Evolutionary conservation across 2,329 filamentous ascomycete genomes (phyloP).

Genomic region (Curvularia eragrostidis): DNA sequence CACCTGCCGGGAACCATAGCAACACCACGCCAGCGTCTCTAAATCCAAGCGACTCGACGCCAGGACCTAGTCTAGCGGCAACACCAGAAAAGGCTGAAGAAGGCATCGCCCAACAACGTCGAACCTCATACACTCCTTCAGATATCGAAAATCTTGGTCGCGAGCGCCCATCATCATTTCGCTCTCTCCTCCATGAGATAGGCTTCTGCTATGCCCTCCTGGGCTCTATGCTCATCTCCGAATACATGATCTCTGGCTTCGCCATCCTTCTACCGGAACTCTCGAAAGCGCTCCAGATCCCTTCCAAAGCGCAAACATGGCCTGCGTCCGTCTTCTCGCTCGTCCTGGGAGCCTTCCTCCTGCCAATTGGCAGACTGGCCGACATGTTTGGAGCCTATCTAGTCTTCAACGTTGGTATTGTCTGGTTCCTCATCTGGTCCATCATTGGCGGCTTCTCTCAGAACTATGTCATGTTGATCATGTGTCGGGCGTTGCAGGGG

Average conservation of each 20-base stretch:
- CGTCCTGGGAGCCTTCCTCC: constrained; percentile 46
- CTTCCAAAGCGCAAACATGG: constrained; percentile 65
- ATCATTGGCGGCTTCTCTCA: constrained; percentile 73
- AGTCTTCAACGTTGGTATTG: constrained; percentile 67
- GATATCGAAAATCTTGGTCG: constrained; percentile 67
- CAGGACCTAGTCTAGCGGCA: background rate
- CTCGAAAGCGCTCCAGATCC: constrained; percentile 67
- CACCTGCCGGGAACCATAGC: background rate
- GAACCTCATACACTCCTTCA: constrained; percentile 31
- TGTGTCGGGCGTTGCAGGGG: constrained; percentile 76
- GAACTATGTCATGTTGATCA: constrained; percentile 72
- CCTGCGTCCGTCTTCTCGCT: constrained; percentile 49
- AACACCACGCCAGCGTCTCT: background rate
- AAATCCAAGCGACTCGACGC: background rate
- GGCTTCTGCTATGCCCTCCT: constrained; percentile 68
- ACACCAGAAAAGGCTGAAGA: constrained; percentile 21
- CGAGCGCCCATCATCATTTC: constrained; percentile 65
- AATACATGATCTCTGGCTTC: constrained; percentile 81
- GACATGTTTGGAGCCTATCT: constrained; percentile 69
- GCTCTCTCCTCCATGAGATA: constrained; percentile 61
- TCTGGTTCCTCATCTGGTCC: constrained; percentile 72
- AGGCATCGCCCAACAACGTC: constrained; percentile 17
- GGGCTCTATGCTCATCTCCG: constrained; percentile 69
- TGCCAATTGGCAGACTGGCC: constrained; percentile 61
- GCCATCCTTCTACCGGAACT: constrained; percentile 71